A percentile compares a stretch with the other conserved stretches of the same genome.
These are phyloP conservation scores for Macadamia tetraphylla DNA, from an alignment of 164 flowering plant species.

Conservation along the genomic window DNA sequence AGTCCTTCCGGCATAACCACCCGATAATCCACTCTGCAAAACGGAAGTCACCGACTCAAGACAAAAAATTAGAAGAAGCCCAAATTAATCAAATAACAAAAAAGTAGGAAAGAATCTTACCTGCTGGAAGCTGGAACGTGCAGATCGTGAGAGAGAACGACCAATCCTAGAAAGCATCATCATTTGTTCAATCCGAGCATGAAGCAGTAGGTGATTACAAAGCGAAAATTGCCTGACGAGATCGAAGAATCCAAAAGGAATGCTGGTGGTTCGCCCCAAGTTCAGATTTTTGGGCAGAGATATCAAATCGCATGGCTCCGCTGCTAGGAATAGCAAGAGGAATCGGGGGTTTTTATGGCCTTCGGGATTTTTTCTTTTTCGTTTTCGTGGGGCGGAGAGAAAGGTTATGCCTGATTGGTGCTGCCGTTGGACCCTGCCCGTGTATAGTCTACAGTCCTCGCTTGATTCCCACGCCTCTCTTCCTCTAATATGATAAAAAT, in stretches of 20 bases:
- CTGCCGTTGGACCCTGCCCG: too few relatives aligned
- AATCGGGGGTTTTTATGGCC: too few relatives aligned
- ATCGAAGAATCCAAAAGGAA: background rate
- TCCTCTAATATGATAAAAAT: too few relatives aligned
- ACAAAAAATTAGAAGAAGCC: background rate
- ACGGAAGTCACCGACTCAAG: background rate
- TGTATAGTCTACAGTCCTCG: too few relatives aligned
- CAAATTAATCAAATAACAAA: background rate
- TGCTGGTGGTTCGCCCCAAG: background rate
- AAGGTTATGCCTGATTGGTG: too few relatives aligned
- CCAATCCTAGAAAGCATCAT: constrained; percentile 45
- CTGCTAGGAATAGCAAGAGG: too few relatives aligned
- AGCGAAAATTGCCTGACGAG: background rate
- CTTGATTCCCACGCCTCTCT: too few relatives aligned
- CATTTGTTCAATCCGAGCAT: constrained; percentile 9
- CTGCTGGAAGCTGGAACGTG: constrained; percentile 14
- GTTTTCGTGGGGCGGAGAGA: too few relatives aligned
- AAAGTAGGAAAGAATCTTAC: constrained; percentile 19
- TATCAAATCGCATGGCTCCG: background rate
- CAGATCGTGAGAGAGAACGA: constrained; percentile 34
- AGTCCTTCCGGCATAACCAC: constrained; percentile 32
- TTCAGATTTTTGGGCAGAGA: background rate
- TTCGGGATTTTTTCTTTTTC: background rate
- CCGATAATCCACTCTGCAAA: constrained; percentile 14
- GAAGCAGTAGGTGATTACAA: constrained; percentile 4